Conservation (phyloP, 1,139 yeast species). For the Candida sanyaensis region DNA sequence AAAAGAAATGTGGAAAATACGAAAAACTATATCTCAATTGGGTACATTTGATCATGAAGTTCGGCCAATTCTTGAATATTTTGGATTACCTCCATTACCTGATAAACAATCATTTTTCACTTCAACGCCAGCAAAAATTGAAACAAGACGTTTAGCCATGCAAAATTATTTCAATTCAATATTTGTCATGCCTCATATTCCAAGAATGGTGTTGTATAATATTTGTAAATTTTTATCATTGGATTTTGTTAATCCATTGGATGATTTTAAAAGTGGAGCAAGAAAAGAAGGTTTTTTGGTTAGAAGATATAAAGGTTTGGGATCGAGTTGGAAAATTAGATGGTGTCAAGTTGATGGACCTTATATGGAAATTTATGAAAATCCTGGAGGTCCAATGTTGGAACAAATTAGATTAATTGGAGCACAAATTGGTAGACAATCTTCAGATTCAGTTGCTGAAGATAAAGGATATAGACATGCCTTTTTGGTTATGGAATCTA, state of each 20-base stretch:
- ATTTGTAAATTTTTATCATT: slow-evolving; percentile 70
- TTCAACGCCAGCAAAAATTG: slow-evolving; percentile 66
- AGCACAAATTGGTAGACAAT: slow-evolving; percentile 67
- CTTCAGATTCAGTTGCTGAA: slow-evolving; percentile 59
- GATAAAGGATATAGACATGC: slow-evolving; percentile 79
- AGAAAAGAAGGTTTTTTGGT: slow-evolving; percentile 70
- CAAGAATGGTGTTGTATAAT: slow-evolving; percentile 51
- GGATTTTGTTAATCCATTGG: slow-evolving; percentile 67
- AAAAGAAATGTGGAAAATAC: slow-evolving; percentile 72
- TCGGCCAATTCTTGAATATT: slow-evolving; percentile 55
- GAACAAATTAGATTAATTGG: slow-evolving; percentile 61
- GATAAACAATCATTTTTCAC: slow-evolving; percentile 59
- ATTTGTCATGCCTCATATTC: slow-evolving; percentile 62
- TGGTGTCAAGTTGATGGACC: slow-evolving; percentile 76
- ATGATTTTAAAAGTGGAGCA: slow-evolving; percentile 56
- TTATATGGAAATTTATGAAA: slow-evolving; percentile 58
- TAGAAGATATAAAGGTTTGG: slow-evolving; percentile 55
- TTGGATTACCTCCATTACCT: slow-evolving; percentile 63
- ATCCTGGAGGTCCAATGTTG: slow-evolving; percentile 56
- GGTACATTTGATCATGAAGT: slow-evolving; percentile 56
- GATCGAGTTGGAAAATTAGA: slow-evolving; percentile 70
- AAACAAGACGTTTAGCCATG: slow-evolving; percentile 54
- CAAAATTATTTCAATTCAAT: slow-evolving; percentile 64
- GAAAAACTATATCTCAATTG: slow-evolving; percentile 61
- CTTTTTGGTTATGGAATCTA: slow-evolving; percentile 67